These are phyloP conservation scores for Paraconiothyrium sp. DNA, from an alignment of 2,329 filamentous ascomycete species.

Conservation along the genomic window DNA sequence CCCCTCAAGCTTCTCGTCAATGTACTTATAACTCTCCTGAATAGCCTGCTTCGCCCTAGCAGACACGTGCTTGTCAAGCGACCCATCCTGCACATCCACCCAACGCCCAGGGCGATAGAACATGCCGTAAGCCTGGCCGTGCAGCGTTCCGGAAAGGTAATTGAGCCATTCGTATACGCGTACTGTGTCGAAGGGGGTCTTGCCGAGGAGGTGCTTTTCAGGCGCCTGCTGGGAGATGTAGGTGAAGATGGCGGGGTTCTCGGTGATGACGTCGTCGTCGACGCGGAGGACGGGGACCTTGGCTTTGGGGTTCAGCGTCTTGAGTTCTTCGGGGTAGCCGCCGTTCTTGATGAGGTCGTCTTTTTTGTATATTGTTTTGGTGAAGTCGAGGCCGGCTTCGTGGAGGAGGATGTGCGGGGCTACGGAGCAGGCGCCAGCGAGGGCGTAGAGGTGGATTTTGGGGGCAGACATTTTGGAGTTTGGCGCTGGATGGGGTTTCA, in stretches of 20 bases:
- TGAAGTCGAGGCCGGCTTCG: slow-evolving; percentile 25
- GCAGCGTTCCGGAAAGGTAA: slow-evolving; percentile 30
- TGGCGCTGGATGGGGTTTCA: background rate
- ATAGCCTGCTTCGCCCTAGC: slow-evolving; percentile 18
- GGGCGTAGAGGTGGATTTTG: slow-evolving; percentile 30
- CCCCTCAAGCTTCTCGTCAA: slow-evolving; percentile 28
- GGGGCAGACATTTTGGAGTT: slow-evolving; percentile 19
- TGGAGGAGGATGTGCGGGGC: slow-evolving; percentile 32
- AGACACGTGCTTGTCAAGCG: slow-evolving; percentile 18
- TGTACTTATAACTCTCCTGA: slow-evolving; percentile 19
- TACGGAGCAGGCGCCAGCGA: slow-evolving; percentile 27
- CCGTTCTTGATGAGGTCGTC: background rate
- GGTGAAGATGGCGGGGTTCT: slow-evolving; percentile 30
- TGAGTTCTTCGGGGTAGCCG: slow-evolving; percentile 23
- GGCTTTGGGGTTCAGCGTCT: slow-evolving; percentile 32
- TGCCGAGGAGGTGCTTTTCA: slow-evolving; percentile 27
- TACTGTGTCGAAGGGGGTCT: slow-evolving; percentile 24
- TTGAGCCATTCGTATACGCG: slow-evolving; percentile 33
- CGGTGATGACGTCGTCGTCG: slow-evolving; percentile 33
- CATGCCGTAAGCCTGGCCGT: slow-evolving; percentile 27
- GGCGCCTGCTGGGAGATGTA: slow-evolving; percentile 28
- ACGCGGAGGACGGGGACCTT: slow-evolving; percentile 32
- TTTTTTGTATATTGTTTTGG: slow-evolving; percentile 14
- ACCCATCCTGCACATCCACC: slow-evolving; percentile 19
- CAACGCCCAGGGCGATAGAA: slow-evolving; percentile 29